Conservation (phyloP, 306 rosid species). For the Phaseolus lunatus region DNA sequence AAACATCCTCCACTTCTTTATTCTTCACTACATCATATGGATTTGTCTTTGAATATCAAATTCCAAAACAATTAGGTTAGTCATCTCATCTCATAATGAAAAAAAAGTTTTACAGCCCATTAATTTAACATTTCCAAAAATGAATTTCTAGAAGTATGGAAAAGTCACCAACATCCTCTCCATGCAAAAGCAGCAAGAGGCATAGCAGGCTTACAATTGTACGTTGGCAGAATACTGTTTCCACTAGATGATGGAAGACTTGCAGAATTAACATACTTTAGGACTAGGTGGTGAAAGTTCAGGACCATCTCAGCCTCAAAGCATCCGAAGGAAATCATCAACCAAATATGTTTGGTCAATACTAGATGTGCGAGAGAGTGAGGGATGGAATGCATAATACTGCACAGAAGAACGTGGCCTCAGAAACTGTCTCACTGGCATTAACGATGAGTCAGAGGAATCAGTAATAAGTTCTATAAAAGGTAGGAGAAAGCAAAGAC, state of each 20-base stretch:
- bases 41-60: not conserved
- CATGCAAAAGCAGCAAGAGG: conserved; percentile 28
- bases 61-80: conserved; percentile 14
- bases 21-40: conserved; percentile 17
- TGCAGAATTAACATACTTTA: not conserved
- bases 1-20: conserved; percentile 16
- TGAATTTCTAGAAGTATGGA: conserved; percentile 13
- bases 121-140: not conserved
- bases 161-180: conserved; percentile 12
- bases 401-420: conserved; percentile 15
- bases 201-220: conserved; percentile 12
- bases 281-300: conserved; percentile 22
- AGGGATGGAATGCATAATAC: conserved; percentile 24
- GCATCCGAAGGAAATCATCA: conserved; percentile 4
- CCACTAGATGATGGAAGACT: conserved; percentile 21
- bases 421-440: conserved; percentile 6
- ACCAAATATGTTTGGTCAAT: conserved; percentile 15
- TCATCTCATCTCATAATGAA: too few relatives aligned
- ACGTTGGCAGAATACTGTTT: conserved; percentile 10
- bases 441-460: not conserved
- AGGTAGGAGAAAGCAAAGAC: conserved; percentile 18
- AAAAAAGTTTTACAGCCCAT: too few relatives aligned
- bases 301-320: conserved; percentile 15
- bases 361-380: conserved; percentile 15
- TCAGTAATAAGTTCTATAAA: not conserved